Percentiles rank a stretch among this genome's conserved stretches.
Conservation (phyloP, 2,329 filamentous ascomycete genomes). For the Talaromyces sp. region DNA sequence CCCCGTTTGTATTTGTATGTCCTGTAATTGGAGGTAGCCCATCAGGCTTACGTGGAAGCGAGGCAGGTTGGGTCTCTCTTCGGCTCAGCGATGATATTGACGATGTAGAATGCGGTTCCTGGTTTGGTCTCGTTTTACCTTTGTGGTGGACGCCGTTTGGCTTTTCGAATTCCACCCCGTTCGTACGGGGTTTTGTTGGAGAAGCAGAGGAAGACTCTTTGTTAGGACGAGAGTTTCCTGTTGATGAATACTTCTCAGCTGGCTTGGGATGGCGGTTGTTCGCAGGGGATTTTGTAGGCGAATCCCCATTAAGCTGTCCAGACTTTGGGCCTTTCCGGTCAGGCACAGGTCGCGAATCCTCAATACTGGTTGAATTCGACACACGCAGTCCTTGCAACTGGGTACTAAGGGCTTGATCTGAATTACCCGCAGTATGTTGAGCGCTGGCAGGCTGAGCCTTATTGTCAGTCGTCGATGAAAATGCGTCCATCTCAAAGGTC, state of each 20-base stretch:
- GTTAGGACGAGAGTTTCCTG: slow-evolving; percentile 22
- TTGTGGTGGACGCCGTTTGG: slow-evolving; percentile 28
- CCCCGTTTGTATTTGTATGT: slow-evolving; percentile 18
- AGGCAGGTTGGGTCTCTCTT: slow-evolving; percentile 26
- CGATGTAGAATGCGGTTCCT: slow-evolving; percentile 17
- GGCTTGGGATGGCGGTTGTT: slow-evolving; percentile 7
- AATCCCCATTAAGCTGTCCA: slow-evolving; percentile 4
- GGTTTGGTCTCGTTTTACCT: slow-evolving; percentile 28
- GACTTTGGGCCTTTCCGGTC: slow-evolving; percentile 20
- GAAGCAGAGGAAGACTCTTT: slow-evolving; percentile 24
- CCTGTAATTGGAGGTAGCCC: slow-evolving; percentile 16
- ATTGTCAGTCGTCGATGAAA: slow-evolving; percentile 21
- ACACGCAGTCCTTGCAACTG: slow-evolving; percentile 33
- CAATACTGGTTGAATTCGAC: slow-evolving; percentile 18
- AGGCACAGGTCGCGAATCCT: slow-evolving; percentile 19
- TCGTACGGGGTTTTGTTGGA: slow-evolving; percentile 26
- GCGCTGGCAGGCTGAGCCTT: slow-evolving; percentile 18
- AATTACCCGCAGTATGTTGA: slow-evolving; percentile 12
- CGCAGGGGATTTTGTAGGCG: slow-evolving; percentile 5
- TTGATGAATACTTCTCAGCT: slow-evolving; percentile 11
- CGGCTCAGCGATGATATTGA: slow-evolving; percentile 14
- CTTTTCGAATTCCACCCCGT: slow-evolving; percentile 29
- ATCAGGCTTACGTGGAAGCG: slow-evolving; percentile 26
- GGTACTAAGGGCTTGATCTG: slow-evolving; percentile 24
- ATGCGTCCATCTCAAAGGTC: slow-evolving; percentile 30